phyloP scores from a whole-genome alignment of 495 filamentous ascomycete genomes.

The Umbilicaria muhlenbergii region DNA sequence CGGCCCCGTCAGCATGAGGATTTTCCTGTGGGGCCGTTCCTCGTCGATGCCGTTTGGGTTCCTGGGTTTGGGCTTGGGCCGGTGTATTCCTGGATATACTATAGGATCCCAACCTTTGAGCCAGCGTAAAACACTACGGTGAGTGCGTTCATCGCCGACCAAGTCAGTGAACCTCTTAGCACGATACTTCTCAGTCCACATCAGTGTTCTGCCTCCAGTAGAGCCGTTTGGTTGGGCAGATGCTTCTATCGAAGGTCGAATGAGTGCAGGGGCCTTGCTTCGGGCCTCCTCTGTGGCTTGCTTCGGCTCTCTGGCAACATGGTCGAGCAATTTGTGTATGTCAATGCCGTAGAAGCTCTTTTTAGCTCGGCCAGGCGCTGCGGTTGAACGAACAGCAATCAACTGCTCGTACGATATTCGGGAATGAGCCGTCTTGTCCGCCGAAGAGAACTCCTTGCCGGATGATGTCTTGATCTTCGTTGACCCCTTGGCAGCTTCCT shows the following conservation, averaged over 20 bases:
- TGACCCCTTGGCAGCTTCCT: too few relatives aligned
- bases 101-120: conserved; percentile 85
- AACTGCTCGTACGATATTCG: conserved; percentile 49
- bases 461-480: conserved; percentile 45
- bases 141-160: conserved; percentile 86
- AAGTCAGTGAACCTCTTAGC: conserved; percentile 85
- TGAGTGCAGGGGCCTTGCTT: conserved; percentile 11
- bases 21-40: conserved; percentile 63
- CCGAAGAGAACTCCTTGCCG: conserved; percentile 43
- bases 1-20: conserved; percentile 76
- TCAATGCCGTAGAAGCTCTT: conserved; percentile 84
- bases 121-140: conserved; percentile 84
- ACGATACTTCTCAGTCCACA: conserved; percentile 87
- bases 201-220: conserved; percentile 33
- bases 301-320: conserved; percentile 32
- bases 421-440: conserved; percentile 28
- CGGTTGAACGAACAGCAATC: conserved; percentile 51
- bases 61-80: conserved; percentile 31
- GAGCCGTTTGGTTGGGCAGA: conserved; percentile 21
- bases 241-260: conserved; percentile 20
- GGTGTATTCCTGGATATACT: conserved; percentile 64
- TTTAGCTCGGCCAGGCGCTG: conserved; percentile 53
- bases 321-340: conserved; percentile 66
- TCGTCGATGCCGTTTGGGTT: conserved; percentile 30
- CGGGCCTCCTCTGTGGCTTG: conserved; percentile 16